Evolutionary conservation across 257 asterid genomes (phyloP).

Genomic region (Dorcoceras hygrometricum): DNA sequence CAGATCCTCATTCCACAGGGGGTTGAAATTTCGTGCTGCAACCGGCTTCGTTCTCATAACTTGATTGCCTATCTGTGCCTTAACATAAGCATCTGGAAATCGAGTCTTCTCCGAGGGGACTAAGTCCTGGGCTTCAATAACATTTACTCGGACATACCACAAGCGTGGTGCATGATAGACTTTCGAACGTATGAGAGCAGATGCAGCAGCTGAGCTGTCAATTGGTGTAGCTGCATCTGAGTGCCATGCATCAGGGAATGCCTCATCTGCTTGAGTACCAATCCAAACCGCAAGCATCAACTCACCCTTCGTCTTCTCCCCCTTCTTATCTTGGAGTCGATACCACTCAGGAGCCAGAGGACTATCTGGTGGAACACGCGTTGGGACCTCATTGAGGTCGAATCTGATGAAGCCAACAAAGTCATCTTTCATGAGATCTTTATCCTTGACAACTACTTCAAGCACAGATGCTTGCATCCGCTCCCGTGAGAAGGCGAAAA

Average conservation of each 20-base stretch:
- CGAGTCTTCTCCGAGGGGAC: constrained; percentile 68
- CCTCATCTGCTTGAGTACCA: constrained; percentile 95
- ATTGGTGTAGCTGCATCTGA: constrained; percentile 79
- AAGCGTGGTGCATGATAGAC: constrained; percentile 88
- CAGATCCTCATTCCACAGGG: constrained; percentile 88
- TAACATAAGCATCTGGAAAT: constrained; percentile 75
- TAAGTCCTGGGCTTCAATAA: constrained; percentile 89
- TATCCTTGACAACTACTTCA: constrained; percentile 84
- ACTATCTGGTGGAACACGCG: constrained; percentile 91
- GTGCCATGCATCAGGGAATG: constrained; percentile 93
- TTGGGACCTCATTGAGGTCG: constrained; percentile 78
- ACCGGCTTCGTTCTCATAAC: constrained; percentile 73
- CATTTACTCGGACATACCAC: constrained; percentile 86
- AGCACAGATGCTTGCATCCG: constrained; percentile 83
- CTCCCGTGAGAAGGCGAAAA: constrained; percentile 83
- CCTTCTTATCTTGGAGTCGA: constrained; percentile 74
- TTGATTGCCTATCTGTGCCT: constrained; percentile 87
- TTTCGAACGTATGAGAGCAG: constrained; percentile 73
- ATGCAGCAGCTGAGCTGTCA: constrained; percentile 70
- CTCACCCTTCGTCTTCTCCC: constrained; percentile 78
- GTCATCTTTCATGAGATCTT: constrained; percentile 77
- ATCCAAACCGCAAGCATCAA: constrained; percentile 93
- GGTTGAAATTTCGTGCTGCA: constrained; percentile 68
- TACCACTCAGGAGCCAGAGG: constrained; percentile 97
- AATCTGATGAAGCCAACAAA: constrained; percentile 68